Percentiles rank a stretch among this genome's conserved stretches.
phyloP scores from a whole-genome alignment of 805 yeast species.

The Cyberlindnera sargentensis region DNA sequence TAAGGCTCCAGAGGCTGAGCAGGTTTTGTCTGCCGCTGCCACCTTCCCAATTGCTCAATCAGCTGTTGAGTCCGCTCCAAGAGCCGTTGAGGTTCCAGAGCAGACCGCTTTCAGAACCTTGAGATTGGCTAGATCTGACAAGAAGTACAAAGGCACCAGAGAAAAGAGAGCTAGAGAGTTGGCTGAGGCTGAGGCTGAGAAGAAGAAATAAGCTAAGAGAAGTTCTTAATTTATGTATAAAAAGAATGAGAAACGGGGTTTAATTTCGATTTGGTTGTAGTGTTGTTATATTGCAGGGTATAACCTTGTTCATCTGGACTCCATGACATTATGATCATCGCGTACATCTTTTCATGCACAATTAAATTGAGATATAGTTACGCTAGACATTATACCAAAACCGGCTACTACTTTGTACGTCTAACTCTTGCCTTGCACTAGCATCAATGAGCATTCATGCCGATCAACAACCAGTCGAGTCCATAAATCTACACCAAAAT shows the following conservation, averaged over 20 bases:
- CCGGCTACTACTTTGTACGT: too few species aligned
- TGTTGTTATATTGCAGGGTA: too few species aligned
- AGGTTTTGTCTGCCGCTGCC: slow-evolving; percentile 66
- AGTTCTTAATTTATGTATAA: slow-evolving; percentile 19
- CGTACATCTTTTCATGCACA: too few species aligned
- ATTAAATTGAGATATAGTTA: too few species aligned
- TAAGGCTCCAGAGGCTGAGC: slow-evolving; percentile 72
- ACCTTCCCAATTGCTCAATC: slow-evolving; percentile 90
- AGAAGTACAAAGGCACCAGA: slow-evolving; percentile 92
- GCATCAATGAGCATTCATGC: too few species aligned
- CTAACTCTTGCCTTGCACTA: too few species aligned
- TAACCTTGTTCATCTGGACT: too few species aligned
- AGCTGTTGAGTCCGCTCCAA: slow-evolving; percentile 65
- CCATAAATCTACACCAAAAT: background rate
- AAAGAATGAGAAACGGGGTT: slow-evolving; percentile 16
- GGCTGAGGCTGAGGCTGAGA: slow-evolving; percentile 99
- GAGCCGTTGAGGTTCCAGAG: slow-evolving; percentile 71
- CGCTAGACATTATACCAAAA: too few species aligned
- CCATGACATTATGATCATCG: too few species aligned
- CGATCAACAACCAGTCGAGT: too few species aligned
- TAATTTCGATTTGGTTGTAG: background rate
- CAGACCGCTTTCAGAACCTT: slow-evolving; percentile 88
- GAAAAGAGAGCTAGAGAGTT: slow-evolving; percentile 95
- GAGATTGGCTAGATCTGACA: slow-evolving; percentile 91
- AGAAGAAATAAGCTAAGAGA: slow-evolving; percentile 72